Evolutionary conservation across 2,329 filamentous ascomycete genomes (phyloP), one percentile per base, ranked within the genome.

Genomic region (Aphanoascus verrucosus): DNA sequence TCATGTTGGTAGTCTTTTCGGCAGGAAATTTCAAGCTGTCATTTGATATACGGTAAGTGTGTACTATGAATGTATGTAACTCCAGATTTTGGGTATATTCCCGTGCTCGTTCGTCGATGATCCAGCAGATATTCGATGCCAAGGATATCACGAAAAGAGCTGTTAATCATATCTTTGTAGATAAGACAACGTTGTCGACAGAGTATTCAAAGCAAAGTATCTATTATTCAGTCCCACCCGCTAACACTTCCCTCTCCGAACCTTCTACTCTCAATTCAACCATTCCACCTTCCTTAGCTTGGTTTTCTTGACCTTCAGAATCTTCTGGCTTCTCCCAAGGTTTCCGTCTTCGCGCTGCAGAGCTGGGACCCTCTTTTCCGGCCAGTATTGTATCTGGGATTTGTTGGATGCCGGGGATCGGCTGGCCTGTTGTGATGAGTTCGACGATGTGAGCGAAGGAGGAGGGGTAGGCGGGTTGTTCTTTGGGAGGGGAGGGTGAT

Each of bases 361-460:
- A 73, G 52, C 75, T 73, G 48, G 74, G 67, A 19, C 77, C 78
- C 56, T 85, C 84, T 56, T 87, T 79, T 3, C 85, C 84, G 52
- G 82, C 76, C 17, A 90, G 74, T 4, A 95, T 74, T 0, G 84
- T 93, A 60, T 88, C 80, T 3, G 90, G 88, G 51, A 96, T 91
- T 58, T 94, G 81, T 60, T 83, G 83, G 63, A 96, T 94, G 0
- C 90, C 90, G 1, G 89, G 88, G 42, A 96, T 85, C 0, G 86
- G 84, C 61, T 88, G 82, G 51, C 88, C 88, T 28, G 82, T 83
- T 20, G 87, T 86, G 52, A 96, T 86, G 52, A 94, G 79, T 62
- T 88, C 85, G 53, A 94, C 84, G 57, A 96, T 88, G 59, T 91
- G 83, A 6, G 86, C 84, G 67, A 96, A 95, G 1, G 82, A 84